These are phyloP conservation scores for Drosera capensis DNA, from an alignment of 148 eudicot species.

Conservation along the genomic window DNA sequence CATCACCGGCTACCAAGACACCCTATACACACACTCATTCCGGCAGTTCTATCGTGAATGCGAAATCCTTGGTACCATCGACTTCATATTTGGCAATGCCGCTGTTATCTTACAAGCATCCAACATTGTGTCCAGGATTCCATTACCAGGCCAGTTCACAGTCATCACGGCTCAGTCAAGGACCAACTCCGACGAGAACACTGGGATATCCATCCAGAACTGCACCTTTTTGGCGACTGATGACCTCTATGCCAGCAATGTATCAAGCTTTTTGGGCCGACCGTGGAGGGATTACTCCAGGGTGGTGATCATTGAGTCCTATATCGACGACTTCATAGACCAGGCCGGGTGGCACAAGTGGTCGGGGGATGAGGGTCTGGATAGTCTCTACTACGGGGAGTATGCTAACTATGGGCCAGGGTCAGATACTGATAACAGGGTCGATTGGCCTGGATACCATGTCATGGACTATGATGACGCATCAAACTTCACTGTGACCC, in stretches of 20 bases:
- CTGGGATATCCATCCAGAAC: slow-evolving; percentile 72
- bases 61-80: slow-evolving; percentile 71
- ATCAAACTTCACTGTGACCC: slow-evolving; percentile 52
- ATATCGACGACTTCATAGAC: slow-evolving; percentile 53
- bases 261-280: slow-evolving; percentile 41
- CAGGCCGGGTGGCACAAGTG: slow-evolving; percentile 51
- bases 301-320: slow-evolving; percentile 55
- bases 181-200: slow-evolving; percentile 38
- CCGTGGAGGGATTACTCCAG: slow-evolving; percentile 70
- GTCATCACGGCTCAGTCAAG: slow-evolving; percentile 78
- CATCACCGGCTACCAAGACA: slow-evolving; percentile 74
- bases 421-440: slow-evolving; percentile 28
- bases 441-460: slow-evolving; percentile 65
- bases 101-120: slow-evolving; percentile 75
- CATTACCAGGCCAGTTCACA: slow-evolving; percentile 60
- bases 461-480: slow-evolving; percentile 74
- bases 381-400: slow-evolving; percentile 75
- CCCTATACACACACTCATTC: slow-evolving; percentile 83
- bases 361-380: slow-evolving; percentile 24
- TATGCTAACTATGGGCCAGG: slow-evolving; percentile 60
- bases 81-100: slow-evolving; percentile 88
- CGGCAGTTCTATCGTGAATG: slow-evolving; percentile 89
- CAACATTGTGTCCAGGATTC: slow-evolving; percentile 54
- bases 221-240: slow-evolving; percentile 56
- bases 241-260: slow-evolving; percentile 19